phyloP scores from a whole-genome alignment of 2,329 filamentous ascomycete species.

The Cytospora piceicola region DNA sequence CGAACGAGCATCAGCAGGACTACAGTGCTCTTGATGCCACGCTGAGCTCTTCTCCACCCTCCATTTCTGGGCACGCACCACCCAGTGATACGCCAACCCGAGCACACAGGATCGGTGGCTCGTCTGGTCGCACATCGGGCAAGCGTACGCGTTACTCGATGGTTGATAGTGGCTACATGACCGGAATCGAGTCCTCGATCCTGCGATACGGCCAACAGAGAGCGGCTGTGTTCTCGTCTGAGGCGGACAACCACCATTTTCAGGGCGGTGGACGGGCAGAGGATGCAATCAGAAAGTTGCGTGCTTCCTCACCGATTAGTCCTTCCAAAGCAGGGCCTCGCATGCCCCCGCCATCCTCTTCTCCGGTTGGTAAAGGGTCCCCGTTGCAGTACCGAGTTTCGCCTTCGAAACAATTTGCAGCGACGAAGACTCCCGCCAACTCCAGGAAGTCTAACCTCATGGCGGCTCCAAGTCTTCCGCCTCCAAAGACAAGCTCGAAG shows the following conservation, averaged over 20 bases:
- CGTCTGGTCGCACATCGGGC: constrained; percentile 44
- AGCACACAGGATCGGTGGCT: constrained; percentile 42
- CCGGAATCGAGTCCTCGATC: constrained; percentile 89
- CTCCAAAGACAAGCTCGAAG: constrained; percentile 28
- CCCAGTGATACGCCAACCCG: constrained; percentile 76
- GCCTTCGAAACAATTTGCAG: constrained; percentile 16
- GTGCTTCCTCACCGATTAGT: constrained; percentile 91
- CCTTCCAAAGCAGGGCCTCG: constrained; percentile 64
- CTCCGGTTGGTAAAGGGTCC: constrained; percentile 26
- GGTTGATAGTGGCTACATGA: constrained; percentile 92
- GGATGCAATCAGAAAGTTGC: constrained; percentile 91
- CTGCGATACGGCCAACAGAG: constrained; percentile 61
- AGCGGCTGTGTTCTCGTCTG: constrained; percentile 52
- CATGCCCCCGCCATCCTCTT: constrained; percentile 30
- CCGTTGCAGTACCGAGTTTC: constrained; percentile 26
- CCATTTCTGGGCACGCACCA: constrained; percentile 62
- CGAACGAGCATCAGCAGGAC: constrained; percentile 40
- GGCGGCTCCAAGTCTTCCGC: constrained; percentile 25
- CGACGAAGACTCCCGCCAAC: constrained; percentile 25
- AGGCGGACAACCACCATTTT: constrained; percentile 75
- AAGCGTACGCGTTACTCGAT: constrained; percentile 80
- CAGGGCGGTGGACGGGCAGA: constrained; percentile 85
- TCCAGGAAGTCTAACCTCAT: constrained; percentile 20
- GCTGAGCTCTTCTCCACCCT: constrained; percentile 66
- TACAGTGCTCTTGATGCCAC: constrained; percentile 23